phyloP scores from a whole-genome alignment of 192 early-diverging fungal genomes.

The Geranomyces variabilis region DNA sequence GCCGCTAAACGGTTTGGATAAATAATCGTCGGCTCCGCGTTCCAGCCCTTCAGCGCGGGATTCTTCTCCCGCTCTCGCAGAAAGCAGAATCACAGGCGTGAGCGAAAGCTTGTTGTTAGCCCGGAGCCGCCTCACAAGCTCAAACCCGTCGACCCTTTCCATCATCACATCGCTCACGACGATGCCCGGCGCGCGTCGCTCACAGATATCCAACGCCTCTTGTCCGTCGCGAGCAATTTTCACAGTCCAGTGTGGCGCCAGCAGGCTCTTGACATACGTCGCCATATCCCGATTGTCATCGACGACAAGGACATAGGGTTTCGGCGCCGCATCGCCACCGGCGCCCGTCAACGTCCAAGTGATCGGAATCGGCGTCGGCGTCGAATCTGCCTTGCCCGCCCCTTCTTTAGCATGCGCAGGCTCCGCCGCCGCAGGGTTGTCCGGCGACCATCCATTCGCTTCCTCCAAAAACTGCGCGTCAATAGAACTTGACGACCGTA shows the following conservation, averaged over 20 bases:
- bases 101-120: slow-evolving; percentile 36
- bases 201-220: slow-evolving; percentile 5
- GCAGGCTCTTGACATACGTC: slow-evolving; percentile 14
- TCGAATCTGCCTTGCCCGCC: background rate
- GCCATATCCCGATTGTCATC: slow-evolving; percentile 35
- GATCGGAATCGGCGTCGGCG: background rate
- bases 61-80: slow-evolving; percentile 54
- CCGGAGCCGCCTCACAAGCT: slow-evolving; percentile 42
- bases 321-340: background rate
- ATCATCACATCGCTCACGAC: slow-evolving; percentile 53
- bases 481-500: background rate
- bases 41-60: slow-evolving; percentile 51
- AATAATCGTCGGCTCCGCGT: slow-evolving; percentile 14
- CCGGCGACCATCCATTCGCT: slow-evolving; percentile 9
- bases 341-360: background rate
- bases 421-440: background rate
- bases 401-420: background rate
- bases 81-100: slow-evolving; percentile 55
- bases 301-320: slow-evolving; percentile 13
- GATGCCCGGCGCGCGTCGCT: background rate
- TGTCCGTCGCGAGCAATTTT: background rate
- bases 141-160: slow-evolving; percentile 56
- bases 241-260: background rate
- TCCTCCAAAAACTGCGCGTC: slow-evolving; percentile 31
- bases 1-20: slow-evolving; percentile 50